Base-by-base conservation (phyloP, 2,329 filamentous ascomycete genomes). In the Neoarthrinium moseri region DNA sequence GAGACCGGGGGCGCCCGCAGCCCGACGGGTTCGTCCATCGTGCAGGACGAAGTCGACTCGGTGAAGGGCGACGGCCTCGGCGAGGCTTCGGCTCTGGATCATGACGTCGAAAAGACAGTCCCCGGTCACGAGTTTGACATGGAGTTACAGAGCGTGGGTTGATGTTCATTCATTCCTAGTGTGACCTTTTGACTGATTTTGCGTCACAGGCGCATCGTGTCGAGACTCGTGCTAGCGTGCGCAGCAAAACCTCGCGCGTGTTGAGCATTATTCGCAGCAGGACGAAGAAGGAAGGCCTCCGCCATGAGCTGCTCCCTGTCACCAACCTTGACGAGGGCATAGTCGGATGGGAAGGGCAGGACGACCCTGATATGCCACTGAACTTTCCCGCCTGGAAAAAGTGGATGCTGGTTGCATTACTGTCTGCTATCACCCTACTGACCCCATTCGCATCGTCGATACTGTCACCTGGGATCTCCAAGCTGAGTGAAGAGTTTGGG, bases 381-480 rank as follows among this genome's bases (percentile, higher is more conserved):
- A 82, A 83, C 60, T 81, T 82, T 65, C 51, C 72, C 2, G 57
- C 52, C n/a, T 59, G 59, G 18, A 75, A 72, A 54, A 84, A 82
- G 66, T 84, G 80, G 80, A 58, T 71, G 15, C 72, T 77, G 27
- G 73, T 77, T 6, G 58, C 71, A 32, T 70, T 81, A 15, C 71
- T 84, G n/a, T 75, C 80, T 0, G 64, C 67, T 50, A 83, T 83
- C 56, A 83, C 80, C 10, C 75, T 85, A 51, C 75, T 85, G 52
- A 83, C 80, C 0, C 80, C 81, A 0, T 78, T 84, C 24, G 78
- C 80, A 0, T 83, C 79, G 7, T 81, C 80, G 1, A 84, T 84
- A 44, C 62, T 77, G 17, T 69, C 74, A 1, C 74, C 74, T 3
- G 72, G 71, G 23, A 70, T 74, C 36, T 43, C 49, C 1, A 56